These are phyloP conservation scores for Blastomyces silverae DNA, from an alignment of 2,329 filamentous ascomycete species.

Conservation along the genomic window DNA sequence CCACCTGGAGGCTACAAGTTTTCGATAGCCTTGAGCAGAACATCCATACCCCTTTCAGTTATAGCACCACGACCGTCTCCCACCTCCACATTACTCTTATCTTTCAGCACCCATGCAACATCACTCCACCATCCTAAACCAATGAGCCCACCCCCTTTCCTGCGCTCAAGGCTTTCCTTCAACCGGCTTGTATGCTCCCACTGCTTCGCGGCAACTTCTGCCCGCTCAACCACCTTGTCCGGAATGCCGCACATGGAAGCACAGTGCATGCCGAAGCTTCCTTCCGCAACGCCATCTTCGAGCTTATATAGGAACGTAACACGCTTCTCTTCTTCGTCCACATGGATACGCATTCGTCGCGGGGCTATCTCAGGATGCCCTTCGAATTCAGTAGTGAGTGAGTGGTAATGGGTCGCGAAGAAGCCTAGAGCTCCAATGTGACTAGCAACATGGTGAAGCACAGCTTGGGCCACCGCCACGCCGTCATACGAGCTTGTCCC, in stretches of 20 bases:
- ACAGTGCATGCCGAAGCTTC: constrained; percentile 98
- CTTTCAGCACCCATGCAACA: constrained; percentile 67
- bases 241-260: constrained; percentile 97
- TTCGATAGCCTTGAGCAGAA: constrained; percentile 52
- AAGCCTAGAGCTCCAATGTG: constrained; percentile 92
- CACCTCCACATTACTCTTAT: constrained; percentile 28
- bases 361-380: constrained; percentile 79
- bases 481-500: constrained; percentile 95
- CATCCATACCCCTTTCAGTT: constrained; percentile 49
- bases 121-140: constrained; percentile 84
- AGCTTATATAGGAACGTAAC: constrained; percentile 96
- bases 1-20: constrained; percentile 39
- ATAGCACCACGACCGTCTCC: constrained; percentile 34
- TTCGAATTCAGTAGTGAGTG: constrained; percentile 82
- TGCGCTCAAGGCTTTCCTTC: constrained; percentile 78
- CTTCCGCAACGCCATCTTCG: constrained; percentile 87
- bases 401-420: constrained; percentile 97
- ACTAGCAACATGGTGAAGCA: constrained; percentile 90
- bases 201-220: constrained; percentile 78
- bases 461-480: constrained; percentile 90
- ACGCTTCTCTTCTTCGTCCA: constrained; percentile 74
- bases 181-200: constrained; percentile 94
- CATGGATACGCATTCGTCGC: constrained; percentile 88
- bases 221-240: constrained; percentile 69
- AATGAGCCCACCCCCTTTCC: constrained; percentile 70